A percentile compares a stretch with the other conserved stretches of the same genome.
Conservation (phyloP, 23 red algal genomes). For the Gracilariopsis chorda region DNA sequence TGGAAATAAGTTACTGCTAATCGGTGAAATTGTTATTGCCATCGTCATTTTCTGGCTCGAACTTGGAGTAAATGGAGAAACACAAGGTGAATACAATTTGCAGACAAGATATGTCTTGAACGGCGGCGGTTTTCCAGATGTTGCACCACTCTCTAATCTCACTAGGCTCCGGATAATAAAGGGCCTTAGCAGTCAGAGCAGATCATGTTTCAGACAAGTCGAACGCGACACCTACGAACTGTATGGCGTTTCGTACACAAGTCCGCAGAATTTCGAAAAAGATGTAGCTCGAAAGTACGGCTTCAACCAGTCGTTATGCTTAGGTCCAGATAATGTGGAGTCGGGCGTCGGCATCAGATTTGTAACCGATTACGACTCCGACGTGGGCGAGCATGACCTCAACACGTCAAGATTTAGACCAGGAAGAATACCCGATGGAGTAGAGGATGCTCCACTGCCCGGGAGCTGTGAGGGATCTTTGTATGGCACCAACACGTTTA, state of each 20-base stretch:
- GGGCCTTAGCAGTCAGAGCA: constrained; percentile 1
- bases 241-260: not conserved
- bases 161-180: not conserved
- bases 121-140: not conserved
- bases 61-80: not conserved
- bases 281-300: not conserved
- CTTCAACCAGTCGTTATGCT: not conserved
- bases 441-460: not conserved
- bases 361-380: not conserved
- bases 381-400: not conserved
- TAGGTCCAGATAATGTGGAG: not conserved
- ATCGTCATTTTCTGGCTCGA: not conserved
- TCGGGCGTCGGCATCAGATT: not conserved
- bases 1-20: not conserved
- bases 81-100: not conserved
- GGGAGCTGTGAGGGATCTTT: not conserved
- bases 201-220: not conserved
- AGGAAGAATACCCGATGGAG: not conserved
- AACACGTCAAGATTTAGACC: not conserved
- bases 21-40: not conserved
- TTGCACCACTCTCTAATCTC: not conserved
- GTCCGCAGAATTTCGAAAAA: not conserved
- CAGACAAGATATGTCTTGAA: not conserved
- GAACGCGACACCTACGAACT: not conserved
- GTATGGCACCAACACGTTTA: not conserved